Base-by-base conservation (phyloP, 2,329 filamentous ascomycete species). In the Aspergillus sp. region DNA sequence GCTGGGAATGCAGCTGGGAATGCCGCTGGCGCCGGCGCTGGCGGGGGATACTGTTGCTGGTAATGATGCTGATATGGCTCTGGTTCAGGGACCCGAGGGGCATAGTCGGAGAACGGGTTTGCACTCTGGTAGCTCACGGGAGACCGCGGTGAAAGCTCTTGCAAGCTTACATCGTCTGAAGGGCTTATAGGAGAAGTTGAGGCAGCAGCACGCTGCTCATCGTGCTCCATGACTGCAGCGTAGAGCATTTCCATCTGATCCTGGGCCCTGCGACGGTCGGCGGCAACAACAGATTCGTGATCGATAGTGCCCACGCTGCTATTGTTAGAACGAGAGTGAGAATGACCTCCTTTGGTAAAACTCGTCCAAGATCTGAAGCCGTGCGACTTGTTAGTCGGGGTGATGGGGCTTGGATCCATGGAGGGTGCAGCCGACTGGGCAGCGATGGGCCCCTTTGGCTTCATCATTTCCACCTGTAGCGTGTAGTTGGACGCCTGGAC, bases 191-290 rank as follows among this genome's bases (percentile, higher is more conserved):
- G 45, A 11, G 45, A 11, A 59, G 41, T 24, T 14, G 39, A 64
- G 1, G 69, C 64, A 14, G 70, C 66, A 12, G 70, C 66, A 59
- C 79, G 82, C 62, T 79, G 76, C 46, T 80, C 82, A 63, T 97
- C 93, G 66, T 96, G 90, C 73, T 92, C 91, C 87, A 96, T 89
- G 62, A 96, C 93, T 65, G 92, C 89, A 61, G 88, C 91, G 76
- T 97, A 98, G 72, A 98, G 86, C 67, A 90, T 86, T 73, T 96
- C 92, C 74, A 97, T 86, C 72, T 96, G 90, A 63, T 88, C 82
- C 73, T 95, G 87, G 62, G 90, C 87, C 78, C 88, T 88, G 68
- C 84, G 82, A 71, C 84, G 86, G 75, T 96, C 90, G 59, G 85
- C 83, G 58, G 88, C 84, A 23, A 97, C 83, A 15, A 96, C 84